These are phyloP conservation scores for Vicia villosa DNA, from an alignment of 306 rosid species.

Conservation along the genomic window DNA sequence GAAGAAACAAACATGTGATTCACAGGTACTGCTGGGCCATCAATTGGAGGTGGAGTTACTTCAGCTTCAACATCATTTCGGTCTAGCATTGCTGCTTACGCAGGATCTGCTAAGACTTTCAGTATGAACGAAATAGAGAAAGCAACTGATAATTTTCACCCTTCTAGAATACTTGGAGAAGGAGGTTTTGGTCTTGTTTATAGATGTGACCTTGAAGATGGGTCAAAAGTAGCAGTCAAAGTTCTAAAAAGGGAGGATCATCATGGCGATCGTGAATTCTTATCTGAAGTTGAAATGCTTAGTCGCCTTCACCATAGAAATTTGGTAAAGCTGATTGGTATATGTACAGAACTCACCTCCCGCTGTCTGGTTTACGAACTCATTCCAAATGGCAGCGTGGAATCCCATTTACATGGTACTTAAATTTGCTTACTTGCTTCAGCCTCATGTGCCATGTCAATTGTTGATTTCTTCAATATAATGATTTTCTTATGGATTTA, in stretches of 20 bases:
- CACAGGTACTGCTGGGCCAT: conserved; percentile 68
- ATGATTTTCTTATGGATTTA: conserved; percentile 9
- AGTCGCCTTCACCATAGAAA: conserved; percentile 98
- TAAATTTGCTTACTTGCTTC: conserved; percentile 24
- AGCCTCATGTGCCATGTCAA: conserved; percentile 6
- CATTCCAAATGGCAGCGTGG: conserved; percentile 95
- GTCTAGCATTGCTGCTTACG: conserved; percentile 79
- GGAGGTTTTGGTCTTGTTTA: conserved; percentile 98
- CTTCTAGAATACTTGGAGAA: conserved; percentile 81
- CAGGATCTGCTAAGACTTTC: conserved; percentile 90
- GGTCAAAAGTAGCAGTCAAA: conserved; percentile 83
- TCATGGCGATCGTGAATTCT: conserved; percentile 94
- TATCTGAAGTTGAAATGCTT: conserved; percentile 98
- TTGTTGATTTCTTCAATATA: conserved; percentile 29
- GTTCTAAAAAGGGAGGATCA: conserved; percentile 93
- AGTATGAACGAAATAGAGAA: conserved; percentile 70
- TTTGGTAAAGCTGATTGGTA: conserved; percentile 91
- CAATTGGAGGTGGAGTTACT: conserved; percentile 59
- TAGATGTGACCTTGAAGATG: conserved; percentile 78
- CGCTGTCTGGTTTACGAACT: conserved; percentile 95
- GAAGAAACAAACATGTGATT: conserved; percentile 22
- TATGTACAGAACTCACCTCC: conserved; percentile 68
- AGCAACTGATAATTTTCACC: conserved; percentile 71
- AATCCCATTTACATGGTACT: conserved; percentile 94
- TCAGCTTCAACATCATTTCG: conserved; percentile 75